These are phyloP conservation scores for Psophocarpus tetragonolobus DNA, from an alignment of 306 rosid species.

Conservation along the genomic window DNA sequence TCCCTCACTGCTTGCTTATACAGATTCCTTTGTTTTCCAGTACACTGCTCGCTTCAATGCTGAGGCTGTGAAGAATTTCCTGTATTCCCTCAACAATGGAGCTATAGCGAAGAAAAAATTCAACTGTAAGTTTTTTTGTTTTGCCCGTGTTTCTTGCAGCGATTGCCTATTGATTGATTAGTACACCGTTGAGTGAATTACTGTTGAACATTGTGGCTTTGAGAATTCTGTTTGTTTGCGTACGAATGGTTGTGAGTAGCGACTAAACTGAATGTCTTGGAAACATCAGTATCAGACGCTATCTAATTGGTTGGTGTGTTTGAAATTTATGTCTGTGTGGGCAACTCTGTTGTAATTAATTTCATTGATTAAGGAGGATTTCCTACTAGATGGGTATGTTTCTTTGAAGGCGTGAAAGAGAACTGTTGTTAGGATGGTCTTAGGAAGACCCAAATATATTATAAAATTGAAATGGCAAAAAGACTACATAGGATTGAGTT, in stretches of 20 bases:
- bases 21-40: constrained; percentile 29
- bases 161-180: not conserved
- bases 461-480: too few relatives aligned
- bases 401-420: not conserved
- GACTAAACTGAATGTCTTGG: not conserved
- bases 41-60: constrained; percentile 56
- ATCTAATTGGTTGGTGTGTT: not conserved
- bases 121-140: constrained; percentile 38
- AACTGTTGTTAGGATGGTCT: too few relatives aligned
- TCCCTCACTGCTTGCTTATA: not conserved
- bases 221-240: not conserved
- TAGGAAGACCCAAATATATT: too few relatives aligned
- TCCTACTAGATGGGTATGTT: not conserved
- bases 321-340: not conserved
- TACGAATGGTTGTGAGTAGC: not conserved
- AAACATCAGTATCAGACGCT: not conserved
- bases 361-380: constrained; percentile 17
- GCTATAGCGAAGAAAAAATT: constrained; percentile 47
- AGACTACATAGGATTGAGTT: too few relatives aligned
- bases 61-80: constrained; percentile 47
- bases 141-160: not conserved
- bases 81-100: constrained; percentile 50
- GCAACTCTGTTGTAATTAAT: not conserved
- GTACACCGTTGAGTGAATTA: not conserved
- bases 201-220: not conserved